Base-by-base conservation (phyloP, 345 rosid species). In the Citrus australasica region DNA sequence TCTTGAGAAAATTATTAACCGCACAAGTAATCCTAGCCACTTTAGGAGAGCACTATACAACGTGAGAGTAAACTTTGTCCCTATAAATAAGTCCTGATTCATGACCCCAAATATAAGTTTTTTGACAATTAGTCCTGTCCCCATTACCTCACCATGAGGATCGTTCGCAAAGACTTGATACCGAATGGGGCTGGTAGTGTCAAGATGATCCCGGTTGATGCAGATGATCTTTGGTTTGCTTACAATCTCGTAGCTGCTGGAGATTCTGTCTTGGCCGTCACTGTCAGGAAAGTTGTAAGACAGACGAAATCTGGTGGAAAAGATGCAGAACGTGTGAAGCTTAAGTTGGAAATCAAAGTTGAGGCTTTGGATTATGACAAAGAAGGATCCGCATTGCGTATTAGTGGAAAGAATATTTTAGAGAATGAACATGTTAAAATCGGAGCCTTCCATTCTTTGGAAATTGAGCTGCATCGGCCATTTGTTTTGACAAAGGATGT, bases 361-460 rank as follows among this genome's bases (percentile, higher is more conserved):
- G 92, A 95, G 99, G 87, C 84, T 21, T 84, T 84, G 69, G 95
- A 95, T 67, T 95, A 90, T 88, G 99, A 95, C 74, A 92, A 93
- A 85, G 95, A 82, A 25, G 98, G 89, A 7, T 78, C 91, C 48
- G 88, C 85, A 59, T 78, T 95, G 83, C 92, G 97, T 59, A 82
- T 95, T 74, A 94, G 95, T 24, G 99, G 99, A 61, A 95, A 89
- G 83, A 95, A 93, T 83, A 80, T 86, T 66, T 81, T 92, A 59
- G 93, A 91, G 88, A 93, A 93, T 79, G 94, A 90, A 51, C 93
- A n/a, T 93, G 88, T 70, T 98, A 95, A 83, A 95, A 98, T 74
- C 76, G 93, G 76, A 94, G 91, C 80, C 79, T 95, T 58, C 48
- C 48, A 42, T 10, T 2, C 14, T 42, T 2, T 42, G 48, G 48